Conservation (phyloP, 805 yeast species). For the Candida morakotiae region DNA sequence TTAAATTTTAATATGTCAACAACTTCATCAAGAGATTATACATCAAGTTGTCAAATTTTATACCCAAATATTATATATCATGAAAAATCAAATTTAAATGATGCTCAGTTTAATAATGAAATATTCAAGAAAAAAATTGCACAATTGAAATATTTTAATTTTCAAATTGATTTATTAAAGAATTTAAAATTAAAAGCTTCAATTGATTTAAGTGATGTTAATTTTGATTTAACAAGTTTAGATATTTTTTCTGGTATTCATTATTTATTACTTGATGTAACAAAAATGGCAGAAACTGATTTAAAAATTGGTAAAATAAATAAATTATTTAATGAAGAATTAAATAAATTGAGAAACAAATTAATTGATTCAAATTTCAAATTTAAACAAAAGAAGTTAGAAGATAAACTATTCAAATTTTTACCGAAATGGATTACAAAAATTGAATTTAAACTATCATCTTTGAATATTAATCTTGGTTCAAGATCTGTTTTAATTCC, state of each 20-base stretch:
- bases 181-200: constrained; percentile 22
- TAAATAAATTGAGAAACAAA: constrained; percentile 9
- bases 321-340: constrained; percentile 20
- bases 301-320: constrained; percentile 27
- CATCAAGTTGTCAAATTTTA: constrained; percentile 28
- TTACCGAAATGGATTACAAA: constrained; percentile 35
- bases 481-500: constrained; percentile 38
- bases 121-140: constrained; percentile 18
- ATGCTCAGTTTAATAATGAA: constrained; percentile 16
- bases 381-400: constrained; percentile 2
- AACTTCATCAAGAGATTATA: constrained; percentile 27
- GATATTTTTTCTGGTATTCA: constrained; percentile 29
- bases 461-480: constrained; percentile 23
- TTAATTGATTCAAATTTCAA: neutral
- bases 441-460: constrained; percentile 14
- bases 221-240: constrained; percentile 25
- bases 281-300: constrained; percentile 19
- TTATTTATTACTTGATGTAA: constrained; percentile 22
- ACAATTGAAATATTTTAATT: constrained; percentile 9
- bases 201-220: constrained; percentile 17
- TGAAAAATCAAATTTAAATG: constrained; percentile 17
- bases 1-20: constrained; percentile 31
- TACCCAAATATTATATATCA: constrained; percentile 28
- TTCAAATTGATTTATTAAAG: constrained; percentile 20
- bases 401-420: constrained; percentile 16